Base-by-base conservation (phyloP, 371 early-diverging fungal species). In the Encephalitozoon romaleae region DNA sequence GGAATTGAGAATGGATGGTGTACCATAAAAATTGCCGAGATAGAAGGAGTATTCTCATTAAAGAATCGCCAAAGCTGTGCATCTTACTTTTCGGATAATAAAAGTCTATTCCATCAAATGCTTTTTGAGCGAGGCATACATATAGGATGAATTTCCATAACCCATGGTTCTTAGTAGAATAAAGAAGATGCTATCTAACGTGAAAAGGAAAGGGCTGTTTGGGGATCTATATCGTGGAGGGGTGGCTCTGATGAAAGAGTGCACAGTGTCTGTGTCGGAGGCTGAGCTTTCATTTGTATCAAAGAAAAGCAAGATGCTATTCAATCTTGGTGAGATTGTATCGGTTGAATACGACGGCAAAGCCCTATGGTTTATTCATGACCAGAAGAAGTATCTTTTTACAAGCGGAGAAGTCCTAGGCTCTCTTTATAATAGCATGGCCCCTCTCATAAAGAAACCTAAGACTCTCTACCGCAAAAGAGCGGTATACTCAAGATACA, bases 311-410 rank as follows among this genome's bases (percentile, higher is more conserved):
- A 34, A 30, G 30, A 59, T 34, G 59, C 5, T 3, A 21, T 59
- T 59, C 32, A 59, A 59, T 32, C 30, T 59, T 12, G 2, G 21
- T 15, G 59, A 59, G 59, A 59, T 59, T 59, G 38, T 59, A 18
- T 59, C 59, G 34, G 18, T 34, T 15, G 59, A 34, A 5, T 18
- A 32, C 21, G 28, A 38, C 15, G 18, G 52, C 11, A 53, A 51
- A 5, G 9, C 66, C 23, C 23, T 67, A 12, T 23, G 28, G 9
- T 64, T 73, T 49, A 67, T 68, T 25, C 66, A 34, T 72, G 26
- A 41, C 8, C 67, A 72, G 23, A 77, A 30, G 63, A 64, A 65
- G 52, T 47, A 54, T 41, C 67, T 67, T 38, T 77, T 63, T 67
- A 65, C 51, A 3, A 52, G 39, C 38, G n/a, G n/a, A 1, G 42